Conservation (phyloP, 768 basidiomycete species). For the Boletellus ananas region DNA sequence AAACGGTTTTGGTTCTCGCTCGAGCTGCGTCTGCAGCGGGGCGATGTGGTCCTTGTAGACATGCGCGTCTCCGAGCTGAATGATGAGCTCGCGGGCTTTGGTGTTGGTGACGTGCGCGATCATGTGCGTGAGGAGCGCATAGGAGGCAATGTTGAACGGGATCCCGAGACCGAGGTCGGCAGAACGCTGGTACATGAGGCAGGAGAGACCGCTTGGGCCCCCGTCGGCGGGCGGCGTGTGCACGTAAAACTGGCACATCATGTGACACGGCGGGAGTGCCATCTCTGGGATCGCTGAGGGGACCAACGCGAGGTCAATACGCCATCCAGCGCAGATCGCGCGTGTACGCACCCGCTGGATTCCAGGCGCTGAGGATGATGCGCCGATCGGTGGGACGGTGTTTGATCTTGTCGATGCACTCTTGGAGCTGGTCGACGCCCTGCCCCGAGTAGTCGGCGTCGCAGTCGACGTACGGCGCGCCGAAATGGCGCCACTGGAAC, state of each 20-base stretch:
- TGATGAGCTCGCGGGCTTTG: conserved; percentile 82
- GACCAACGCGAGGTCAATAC: too few species aligned
- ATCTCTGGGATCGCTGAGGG: conserved; percentile 79
- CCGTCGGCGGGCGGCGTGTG: conserved; percentile 62
- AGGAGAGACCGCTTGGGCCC: conserved; percentile 73
- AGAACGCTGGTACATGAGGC: conserved; percentile 96
- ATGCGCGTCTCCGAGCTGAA: conserved; percentile 97
- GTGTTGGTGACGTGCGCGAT: conserved; percentile 90
- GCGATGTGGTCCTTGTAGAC: conserved; percentile 91
- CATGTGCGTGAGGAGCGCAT: conserved; percentile 96
- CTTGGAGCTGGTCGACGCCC: conserved; percentile 88
- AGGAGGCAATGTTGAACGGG: conserved; percentile 99
- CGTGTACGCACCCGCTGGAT: conserved; percentile 76
- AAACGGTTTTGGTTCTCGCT: conserved; percentile 74
- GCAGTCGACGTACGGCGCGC: conserved; percentile 74
- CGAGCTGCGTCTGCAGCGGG: conserved; percentile 78
- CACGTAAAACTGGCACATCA: conserved; percentile 99
- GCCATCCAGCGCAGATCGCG: too few species aligned
- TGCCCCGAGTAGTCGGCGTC: conserved; percentile 74
- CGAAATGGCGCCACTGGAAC: conserved; percentile 96
- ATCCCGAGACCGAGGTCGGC: conserved; percentile 97
- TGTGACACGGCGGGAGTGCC: conserved; percentile 98
- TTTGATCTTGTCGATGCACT: conserved; percentile 90
- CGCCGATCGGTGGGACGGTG: conserved; percentile 89
- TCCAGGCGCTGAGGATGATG: conserved; percentile 97